phyloP scores from a whole-genome alignment of 495 filamentous ascomycete genomes.

The Xylaria scruposa region DNA sequence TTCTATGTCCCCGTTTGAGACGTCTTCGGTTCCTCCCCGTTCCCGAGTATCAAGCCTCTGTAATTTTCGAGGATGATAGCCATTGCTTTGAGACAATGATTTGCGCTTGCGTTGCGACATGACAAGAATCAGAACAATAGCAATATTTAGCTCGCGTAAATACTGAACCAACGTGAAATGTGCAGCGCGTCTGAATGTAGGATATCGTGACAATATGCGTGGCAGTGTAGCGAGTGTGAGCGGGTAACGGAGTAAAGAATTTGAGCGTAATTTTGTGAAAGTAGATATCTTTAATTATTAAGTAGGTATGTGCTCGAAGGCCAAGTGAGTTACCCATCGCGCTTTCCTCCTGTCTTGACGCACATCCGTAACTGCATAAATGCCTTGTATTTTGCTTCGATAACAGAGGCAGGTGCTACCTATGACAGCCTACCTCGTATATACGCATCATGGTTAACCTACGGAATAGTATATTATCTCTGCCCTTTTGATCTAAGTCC shows the following conservation, averaged over 20 bases:
- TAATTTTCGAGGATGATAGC: background rate
- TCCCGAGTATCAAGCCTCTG: background rate
- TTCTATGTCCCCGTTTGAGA: background rate
- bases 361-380: too few species aligned
- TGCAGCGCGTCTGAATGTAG: background rate
- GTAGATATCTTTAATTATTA: too few species aligned
- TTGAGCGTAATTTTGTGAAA: background rate
- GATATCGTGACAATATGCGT: background rate
- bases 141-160: background rate
- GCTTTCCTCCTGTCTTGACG: background rate
- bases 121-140: background rate
- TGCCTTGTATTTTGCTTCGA: too few species aligned
- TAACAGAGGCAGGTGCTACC: too few species aligned
- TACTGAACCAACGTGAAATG: background rate
- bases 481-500: background rate
- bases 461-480: background rate
- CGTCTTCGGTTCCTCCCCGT: background rate
- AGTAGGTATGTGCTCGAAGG: too few species aligned
- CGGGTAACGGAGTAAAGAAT: background rate
- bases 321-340: background rate
- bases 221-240: background rate
- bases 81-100: background rate
- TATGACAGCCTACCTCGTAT: background rate
- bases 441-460: background rate
- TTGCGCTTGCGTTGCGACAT: conserved; percentile 7